These are phyloP conservation scores for Remersonia thermophila DNA, from an alignment of 2,329 filamentous ascomycete genomes.

Conservation along the genomic window DNA sequence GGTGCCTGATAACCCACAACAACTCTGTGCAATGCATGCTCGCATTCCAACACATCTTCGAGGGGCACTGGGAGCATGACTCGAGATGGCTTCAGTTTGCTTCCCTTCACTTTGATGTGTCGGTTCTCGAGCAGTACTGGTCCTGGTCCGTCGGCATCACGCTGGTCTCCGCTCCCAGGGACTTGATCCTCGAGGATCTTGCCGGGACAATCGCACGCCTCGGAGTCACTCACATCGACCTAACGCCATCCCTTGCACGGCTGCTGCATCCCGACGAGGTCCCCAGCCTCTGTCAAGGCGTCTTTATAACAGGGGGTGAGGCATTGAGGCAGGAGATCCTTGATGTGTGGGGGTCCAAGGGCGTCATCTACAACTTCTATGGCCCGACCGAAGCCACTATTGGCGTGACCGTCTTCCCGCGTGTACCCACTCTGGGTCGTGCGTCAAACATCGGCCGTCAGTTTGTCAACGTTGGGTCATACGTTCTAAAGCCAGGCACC, in stretches of 20 bases:
- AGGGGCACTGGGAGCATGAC: constrained; percentile 55
- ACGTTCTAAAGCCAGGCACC: constrained; percentile 59
- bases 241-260: constrained; percentile 77
- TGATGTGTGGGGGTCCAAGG: constrained; percentile 67
- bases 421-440: constrained; percentile 64
- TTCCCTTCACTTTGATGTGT: constrained; percentile 89
- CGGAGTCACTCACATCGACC: constrained; percentile 76
- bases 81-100: constrained; percentile 90
- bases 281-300: constrained; percentile 64
- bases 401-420: constrained; percentile 79
- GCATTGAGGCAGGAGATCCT: constrained; percentile 80
- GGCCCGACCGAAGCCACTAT: constrained; percentile 91
- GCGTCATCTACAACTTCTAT: constrained; percentile 83
- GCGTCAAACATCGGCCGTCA: constrained; percentile 79
- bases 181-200: constrained; percentile 76
- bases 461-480: constrained; percentile 79
- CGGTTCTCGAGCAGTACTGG: constrained; percentile 89
- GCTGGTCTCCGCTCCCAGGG: constrained; percentile 68
- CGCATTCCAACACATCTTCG: constrained; percentile 69
- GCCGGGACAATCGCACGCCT: constrained; percentile 58
- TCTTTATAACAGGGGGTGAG: constrained; percentile 90
- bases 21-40: constrained; percentile 85
- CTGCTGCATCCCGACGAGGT: constrained; percentile 69
- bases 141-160: constrained; percentile 86
- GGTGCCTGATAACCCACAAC: constrained; percentile 77